Percentiles rank a stretch among this genome's conserved stretches.
phyloP scores from a whole-genome alignment of 805 yeast species.

The Kockiozyma suomiensis region DNA sequence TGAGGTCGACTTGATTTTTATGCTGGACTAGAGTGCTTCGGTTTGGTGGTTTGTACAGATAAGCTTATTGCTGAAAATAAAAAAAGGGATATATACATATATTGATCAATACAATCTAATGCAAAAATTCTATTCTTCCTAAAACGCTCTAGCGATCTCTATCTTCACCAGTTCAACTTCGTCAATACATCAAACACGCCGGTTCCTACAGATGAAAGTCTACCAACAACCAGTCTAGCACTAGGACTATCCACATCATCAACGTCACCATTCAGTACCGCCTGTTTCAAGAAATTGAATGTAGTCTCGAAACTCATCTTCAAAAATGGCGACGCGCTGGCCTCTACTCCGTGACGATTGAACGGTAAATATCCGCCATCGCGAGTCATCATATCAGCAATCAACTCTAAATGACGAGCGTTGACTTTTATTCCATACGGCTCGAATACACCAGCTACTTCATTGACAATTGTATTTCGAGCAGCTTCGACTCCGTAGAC shows the following conservation, averaged over 20 bases:
- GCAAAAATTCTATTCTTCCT: neutral
- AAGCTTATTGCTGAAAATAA: too few species aligned
- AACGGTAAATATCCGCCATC: slow-evolving; percentile 96
- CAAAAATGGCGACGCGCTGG: slow-evolving; percentile 93
- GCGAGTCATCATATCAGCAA: slow-evolving; percentile 99
- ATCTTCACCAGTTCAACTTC: slow-evolving; percentile 13
- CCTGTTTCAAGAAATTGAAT: slow-evolving; percentile 94
- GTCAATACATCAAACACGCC: slow-evolving; percentile 81
- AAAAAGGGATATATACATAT: neutral
- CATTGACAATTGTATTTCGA: slow-evolving; percentile 93
- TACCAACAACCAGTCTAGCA: slow-evolving; percentile 90
- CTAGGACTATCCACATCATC: slow-evolving; percentile 91
- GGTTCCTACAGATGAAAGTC: slow-evolving; percentile 88
- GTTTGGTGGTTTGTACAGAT: too few species aligned
- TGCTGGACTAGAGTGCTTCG: neutral
- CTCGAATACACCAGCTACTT: slow-evolving; percentile 92
- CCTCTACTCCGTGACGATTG: slow-evolving; percentile 97
- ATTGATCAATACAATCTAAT: neutral
- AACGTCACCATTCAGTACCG: slow-evolving; percentile 87
- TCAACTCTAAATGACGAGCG: slow-evolving; percentile 89
- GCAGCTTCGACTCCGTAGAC: slow-evolving; percentile 99
- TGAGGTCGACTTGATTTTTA: neutral
- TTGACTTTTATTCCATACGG: slow-evolving; percentile 95
- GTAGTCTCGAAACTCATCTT: slow-evolving; percentile 99
- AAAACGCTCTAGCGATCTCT: neutral